Percentiles rank a stretch among this genome's conserved stretches.
phyloP scores from a whole-genome alignment of 768 basidiomycete species.

The Psilocybe cubensis region DNA sequence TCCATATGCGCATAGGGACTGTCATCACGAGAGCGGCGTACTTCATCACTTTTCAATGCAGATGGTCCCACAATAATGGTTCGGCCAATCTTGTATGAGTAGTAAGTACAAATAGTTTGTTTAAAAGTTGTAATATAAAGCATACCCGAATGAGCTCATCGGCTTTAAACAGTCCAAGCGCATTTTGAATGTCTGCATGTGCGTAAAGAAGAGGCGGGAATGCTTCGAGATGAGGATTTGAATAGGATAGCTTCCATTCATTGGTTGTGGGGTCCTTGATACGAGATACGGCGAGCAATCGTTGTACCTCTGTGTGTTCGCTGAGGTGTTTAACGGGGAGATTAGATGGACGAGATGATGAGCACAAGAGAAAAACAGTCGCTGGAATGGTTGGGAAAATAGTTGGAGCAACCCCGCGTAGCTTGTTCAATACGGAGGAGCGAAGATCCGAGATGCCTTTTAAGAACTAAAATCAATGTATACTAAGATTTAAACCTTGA shows the following conservation, averaged over 20 bases:
- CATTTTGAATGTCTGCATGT: not conserved
- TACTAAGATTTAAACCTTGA: not conserved
- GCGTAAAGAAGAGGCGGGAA: not conserved
- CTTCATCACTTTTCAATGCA: too few relatives aligned
- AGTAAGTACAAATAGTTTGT: too few relatives aligned
- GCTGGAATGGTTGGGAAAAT: not conserved
- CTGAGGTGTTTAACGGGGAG: not conserved
- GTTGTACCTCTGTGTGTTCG: not conserved
- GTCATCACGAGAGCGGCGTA: too few relatives aligned
- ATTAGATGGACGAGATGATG: too few relatives aligned
- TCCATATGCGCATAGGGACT: too few relatives aligned
- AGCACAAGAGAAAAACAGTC: too few relatives aligned
- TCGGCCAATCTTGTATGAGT: too few relatives aligned
- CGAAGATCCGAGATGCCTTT: not conserved
- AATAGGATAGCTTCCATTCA: not conserved
- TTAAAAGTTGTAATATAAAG: too few relatives aligned
- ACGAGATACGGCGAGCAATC: not conserved
- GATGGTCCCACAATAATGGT: too few relatives aligned
- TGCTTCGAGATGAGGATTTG: not conserved
- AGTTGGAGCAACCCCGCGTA: not conserved
- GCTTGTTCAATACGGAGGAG: not conserved
- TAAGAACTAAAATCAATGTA: not conserved
- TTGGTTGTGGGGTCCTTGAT: not conserved
- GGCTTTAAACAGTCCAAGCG: not conserved
- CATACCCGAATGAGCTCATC: not conserved